Base-by-base conservation (phyloP, 169 alveolate genomes). In the Cryptosporidium parvum region DNA sequence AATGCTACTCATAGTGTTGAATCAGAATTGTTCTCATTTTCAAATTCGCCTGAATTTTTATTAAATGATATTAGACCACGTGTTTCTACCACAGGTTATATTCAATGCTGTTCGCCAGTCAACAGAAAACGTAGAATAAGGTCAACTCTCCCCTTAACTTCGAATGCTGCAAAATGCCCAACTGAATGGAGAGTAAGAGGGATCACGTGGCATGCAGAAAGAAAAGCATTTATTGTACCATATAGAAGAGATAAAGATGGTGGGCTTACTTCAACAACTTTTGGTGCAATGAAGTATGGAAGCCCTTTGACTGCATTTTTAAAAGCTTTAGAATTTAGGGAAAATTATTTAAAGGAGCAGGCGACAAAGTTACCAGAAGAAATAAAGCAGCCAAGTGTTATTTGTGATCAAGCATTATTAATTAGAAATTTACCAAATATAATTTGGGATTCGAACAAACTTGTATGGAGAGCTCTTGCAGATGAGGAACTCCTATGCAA, bases 161-260 rank as follows among this genome's bases (percentile, higher is more conserved):
- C 89, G 3, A 80, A 80, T 80, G 89, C 89, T 48, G 89, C 89
- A 26, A 80, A 39, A 42, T 80, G 89, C 67, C 89, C 89, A n/a
- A 80, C 89, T 4, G 89, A 80, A 23, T 80, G 89, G 89, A 59
- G 89, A n/a, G 89, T 80, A 21, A 29, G 89, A 44, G 89, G 89
- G 42, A 80, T 80, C 14, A 80, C 89, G n/a, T 80, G 89, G 89
- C 89, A 80, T 80, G 89, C 89, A 18, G 89, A 80, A 65, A 80
- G 89, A 51, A 80, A 80, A 51, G 89, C 89, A 62, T 80, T 80
- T 80, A 80, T 80, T 35, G 89, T 80, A 26, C 89, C 89, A 26
- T 80, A 80, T 62, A 80, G 89, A 23, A 58, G 89, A 33, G 89
- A 80, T 80, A 80, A 59, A 42, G 89, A 80, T 62, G 89, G 89